Conservation (phyloP, 23 red algal species). For the Cyanidiococcus yangmingshanensis region DNA sequence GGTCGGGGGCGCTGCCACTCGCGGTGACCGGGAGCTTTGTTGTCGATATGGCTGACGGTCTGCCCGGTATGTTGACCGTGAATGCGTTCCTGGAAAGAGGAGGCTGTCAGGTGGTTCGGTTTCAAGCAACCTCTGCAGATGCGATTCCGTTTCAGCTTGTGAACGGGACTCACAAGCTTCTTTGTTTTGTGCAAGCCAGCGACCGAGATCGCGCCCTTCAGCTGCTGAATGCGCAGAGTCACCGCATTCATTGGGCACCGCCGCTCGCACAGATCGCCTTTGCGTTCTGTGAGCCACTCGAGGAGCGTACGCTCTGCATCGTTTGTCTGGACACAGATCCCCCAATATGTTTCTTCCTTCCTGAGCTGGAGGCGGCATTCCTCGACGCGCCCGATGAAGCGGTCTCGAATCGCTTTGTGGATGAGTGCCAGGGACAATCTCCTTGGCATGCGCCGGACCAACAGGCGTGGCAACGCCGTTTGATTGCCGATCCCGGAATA, state of each 20-base stretch:
- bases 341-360: background rate
- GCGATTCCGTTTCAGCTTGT: background rate
- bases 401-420: background rate
- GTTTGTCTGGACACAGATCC: background rate
- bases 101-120: constrained; percentile 7
- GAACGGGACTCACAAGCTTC: background rate
- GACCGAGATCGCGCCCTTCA: background rate
- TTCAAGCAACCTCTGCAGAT: background rate
- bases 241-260: background rate
- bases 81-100: background rate
- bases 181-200: background rate
- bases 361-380: constrained; percentile 7
- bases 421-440: too few relatives aligned
- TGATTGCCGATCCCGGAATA: background rate
- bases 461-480: background rate
- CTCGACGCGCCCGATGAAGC: background rate
- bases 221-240: background rate
- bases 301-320: background rate
- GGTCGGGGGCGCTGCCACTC: background rate
- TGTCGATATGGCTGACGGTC: background rate
- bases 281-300: constrained; percentile 3
- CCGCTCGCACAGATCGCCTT: background rate
- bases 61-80: background rate
- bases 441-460: background rate
- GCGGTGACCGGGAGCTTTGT: background rate